Conservation (phyloP, 108 stramenopile genomes). For the Phaeodactylum tricornutum region DNA sequence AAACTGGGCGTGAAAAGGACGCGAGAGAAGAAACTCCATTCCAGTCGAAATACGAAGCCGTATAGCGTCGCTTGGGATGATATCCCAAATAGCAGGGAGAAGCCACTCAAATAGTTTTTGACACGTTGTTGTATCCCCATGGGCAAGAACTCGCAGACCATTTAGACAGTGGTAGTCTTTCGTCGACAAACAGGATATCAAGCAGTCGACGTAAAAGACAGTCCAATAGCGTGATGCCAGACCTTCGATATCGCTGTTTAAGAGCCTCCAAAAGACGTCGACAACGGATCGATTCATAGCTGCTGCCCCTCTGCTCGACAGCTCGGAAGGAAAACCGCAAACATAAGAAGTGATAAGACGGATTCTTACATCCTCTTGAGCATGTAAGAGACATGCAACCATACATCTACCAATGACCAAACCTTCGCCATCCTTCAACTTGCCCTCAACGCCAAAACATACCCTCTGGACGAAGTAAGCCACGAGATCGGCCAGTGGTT, state of each 20-base stretch:
- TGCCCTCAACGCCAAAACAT: not conserved
- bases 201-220: constrained; percentile 48
- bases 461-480: constrained; percentile 25
- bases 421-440: constrained; percentile 3
- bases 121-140: constrained; percentile 33
- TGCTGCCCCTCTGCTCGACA: not conserved
- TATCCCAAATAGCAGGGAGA: constrained; percentile 44
- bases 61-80: constrained; percentile 24
- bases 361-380: constrained; percentile 22
- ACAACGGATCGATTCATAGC: constrained; percentile 1
- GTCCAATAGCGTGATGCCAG: constrained; percentile 58
- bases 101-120: constrained; percentile 42
- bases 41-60: constrained; percentile 29
- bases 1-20: constrained; percentile 60
- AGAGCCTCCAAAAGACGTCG: constrained; percentile 42
- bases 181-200: constrained; percentile 16
- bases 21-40: constrained; percentile 55
- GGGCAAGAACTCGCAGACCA: constrained; percentile 36
- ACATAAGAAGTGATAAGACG: not conserved
- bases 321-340: not conserved
- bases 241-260: constrained; percentile 58
- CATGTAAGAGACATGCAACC: constrained; percentile 37
- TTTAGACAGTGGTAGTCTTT: not conserved
- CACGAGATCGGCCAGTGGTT: constrained; percentile 55
- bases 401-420: constrained; percentile 15